Percentiles rank a stretch among this genome's conserved stretches.
These are phyloP conservation scores for Cyclostephanos tholiformis DNA, from an alignment of 108 stramenopile genomes.

Conservation along the genomic window DNA sequence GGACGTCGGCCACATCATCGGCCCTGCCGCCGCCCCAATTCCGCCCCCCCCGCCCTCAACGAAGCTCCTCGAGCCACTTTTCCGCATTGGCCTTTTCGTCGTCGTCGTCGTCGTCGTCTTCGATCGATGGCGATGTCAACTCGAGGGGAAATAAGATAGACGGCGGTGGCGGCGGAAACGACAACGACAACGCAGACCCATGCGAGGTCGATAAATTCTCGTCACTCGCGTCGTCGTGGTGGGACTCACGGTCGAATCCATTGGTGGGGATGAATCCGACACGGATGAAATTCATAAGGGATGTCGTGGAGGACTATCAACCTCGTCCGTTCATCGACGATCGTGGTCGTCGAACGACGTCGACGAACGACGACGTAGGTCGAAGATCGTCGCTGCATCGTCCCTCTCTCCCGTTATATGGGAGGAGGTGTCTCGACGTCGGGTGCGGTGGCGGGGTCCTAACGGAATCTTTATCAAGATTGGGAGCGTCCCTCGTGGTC, in stretches of 20 bases:
- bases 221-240: slow-evolving; percentile 64
- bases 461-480: slow-evolving; percentile 81
- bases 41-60: too few relatives aligned
- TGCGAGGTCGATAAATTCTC: slow-evolving; percentile 77
- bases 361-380: too few relatives aligned
- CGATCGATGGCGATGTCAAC: too few relatives aligned
- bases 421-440: slow-evolving; percentile 60
- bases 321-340: background rate
- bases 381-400: background rate
- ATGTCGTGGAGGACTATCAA: slow-evolving; percentile 24
- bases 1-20: too few relatives aligned
- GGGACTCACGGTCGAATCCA: slow-evolving; percentile 75
- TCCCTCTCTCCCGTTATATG: slow-evolving; percentile 23
- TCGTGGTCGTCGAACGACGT: background rate
- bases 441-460: slow-evolving; percentile 95
- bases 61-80: too few relatives aligned
- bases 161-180: too few relatives aligned
- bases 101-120: too few relatives aligned
- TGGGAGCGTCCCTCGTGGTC: slow-evolving; percentile 80
- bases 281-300: slow-evolving; percentile 62
- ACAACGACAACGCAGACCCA: slow-evolving; percentile 17
- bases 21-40: too few relatives aligned
- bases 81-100: too few relatives aligned
- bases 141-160: too few relatives aligned
- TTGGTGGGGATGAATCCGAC: slow-evolving; percentile 85